A percentile compares a stretch with the other conserved stretches of the same genome.
Conservation (phyloP, 331 rosid genomes). For the Rosa hybrid region DNA sequence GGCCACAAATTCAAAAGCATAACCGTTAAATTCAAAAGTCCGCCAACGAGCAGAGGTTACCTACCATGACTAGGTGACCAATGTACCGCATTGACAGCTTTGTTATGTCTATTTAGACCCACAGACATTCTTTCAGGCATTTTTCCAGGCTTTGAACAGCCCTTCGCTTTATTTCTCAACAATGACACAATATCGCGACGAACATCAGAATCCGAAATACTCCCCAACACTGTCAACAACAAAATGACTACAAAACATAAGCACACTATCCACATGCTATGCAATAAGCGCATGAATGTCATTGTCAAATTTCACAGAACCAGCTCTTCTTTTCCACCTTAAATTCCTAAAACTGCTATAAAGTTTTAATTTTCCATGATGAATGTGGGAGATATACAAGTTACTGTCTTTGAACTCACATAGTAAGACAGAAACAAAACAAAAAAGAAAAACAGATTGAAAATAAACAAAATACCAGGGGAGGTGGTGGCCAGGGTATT, state of each 20-base stretch:
- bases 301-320: neutral
- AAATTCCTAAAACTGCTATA: neutral
- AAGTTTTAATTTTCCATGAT: neutral
- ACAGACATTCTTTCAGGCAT: slow-evolving; percentile 51
- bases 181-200: slow-evolving; percentile 45
- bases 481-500: slow-evolving; percentile 24
- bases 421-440: neutral
- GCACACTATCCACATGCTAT: neutral
- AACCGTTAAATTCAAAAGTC: neutral
- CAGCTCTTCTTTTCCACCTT: neutral
- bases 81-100: slow-evolving; percentile 71
- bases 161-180: slow-evolving; percentile 57
- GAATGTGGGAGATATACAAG: neutral
- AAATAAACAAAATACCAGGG: slow-evolving; percentile 39
- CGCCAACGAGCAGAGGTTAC: slow-evolving; percentile 19
- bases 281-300: neutral
- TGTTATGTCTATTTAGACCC: slow-evolving; percentile 54
- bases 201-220: slow-evolving; percentile 55
- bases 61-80: slow-evolving; percentile 83
- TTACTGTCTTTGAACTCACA: neutral
- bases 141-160: slow-evolving; percentile 27
- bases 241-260: neutral
- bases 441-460: neutral
- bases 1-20: neutral
- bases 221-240: slow-evolving; percentile 50